Base-by-base conservation (phyloP, 2,329 filamentous ascomycete genomes). In the Fusarium cicatricum region DNA sequence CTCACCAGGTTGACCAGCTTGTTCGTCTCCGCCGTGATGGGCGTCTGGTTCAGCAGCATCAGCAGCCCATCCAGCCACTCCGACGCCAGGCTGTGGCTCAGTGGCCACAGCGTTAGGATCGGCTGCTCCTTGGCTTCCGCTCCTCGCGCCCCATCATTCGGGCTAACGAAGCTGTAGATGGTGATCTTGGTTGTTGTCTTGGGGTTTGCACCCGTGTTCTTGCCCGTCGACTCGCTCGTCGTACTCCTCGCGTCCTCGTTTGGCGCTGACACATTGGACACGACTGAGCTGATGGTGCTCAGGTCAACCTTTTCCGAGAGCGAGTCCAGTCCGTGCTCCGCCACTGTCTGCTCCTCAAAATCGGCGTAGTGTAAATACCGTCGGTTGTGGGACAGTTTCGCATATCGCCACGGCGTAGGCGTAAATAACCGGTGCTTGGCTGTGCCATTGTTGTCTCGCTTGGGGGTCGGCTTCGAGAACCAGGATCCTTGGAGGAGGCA, bases 11-110 rank as follows among this genome's bases (percentile, higher is more conserved):
- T 87, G 48, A 97, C 89, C 58, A 98, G 79, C 74, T 95, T 96
- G 72, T 90, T 94, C 31, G 95, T 98, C 77, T 98, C 94, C 3
- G 92, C 86, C n/a, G 95, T 99, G 71, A 99, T 97, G 16, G 95
- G 95, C 55, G 93, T 87, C 75, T 99, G 95, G 71, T 96, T 92
- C 19, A 99, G 82, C 49, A 99, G 81, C 92, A 99, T 96, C 52
- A 98, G 82, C 62, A 99, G 78, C 1, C 95, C 95, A 72, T 99
- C 95, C 5, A 99, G 82, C 95, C 95, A 99, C 76, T 99, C 95
- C 1, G 92, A 96, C 10, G 95, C 95, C 41, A 95, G 79, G 62
- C 87, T 91, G 71, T 95, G 90, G 54, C 87, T 90, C 55, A 87
- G 80, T 6, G 94, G 93, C 73, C 92, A 88, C 46, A 99, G 82